phyloP scores from a whole-genome alignment of 2,329 filamentous ascomycete genomes.

The Botrytis sinoallii region DNA sequence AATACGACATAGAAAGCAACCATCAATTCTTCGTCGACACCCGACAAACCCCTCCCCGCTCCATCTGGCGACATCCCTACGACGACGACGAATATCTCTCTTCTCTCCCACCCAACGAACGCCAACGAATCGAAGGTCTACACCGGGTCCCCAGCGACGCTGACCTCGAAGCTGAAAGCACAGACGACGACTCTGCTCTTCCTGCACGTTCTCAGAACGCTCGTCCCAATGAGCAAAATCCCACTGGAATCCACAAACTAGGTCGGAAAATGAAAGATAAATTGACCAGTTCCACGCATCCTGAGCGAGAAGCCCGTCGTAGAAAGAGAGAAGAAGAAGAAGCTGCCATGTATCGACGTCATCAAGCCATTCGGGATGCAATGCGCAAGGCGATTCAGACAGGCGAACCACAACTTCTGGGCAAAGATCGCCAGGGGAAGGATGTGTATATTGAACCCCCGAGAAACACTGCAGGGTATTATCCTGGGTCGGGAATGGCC shows the following conservation, averaged over 20 bases:
- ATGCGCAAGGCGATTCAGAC: conserved; percentile 51
- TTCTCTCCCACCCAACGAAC: conserved; percentile 47
- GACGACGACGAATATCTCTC: conserved; percentile 54
- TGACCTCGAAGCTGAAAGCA: conserved; percentile 46
- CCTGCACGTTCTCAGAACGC: conserved; percentile 29
- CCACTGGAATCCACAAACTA: conserved; percentile 42
- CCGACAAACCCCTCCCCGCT: conserved; percentile 49
- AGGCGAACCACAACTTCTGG: conserved; percentile 53
- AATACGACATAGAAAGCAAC: conserved; percentile 50
- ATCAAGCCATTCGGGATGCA: conserved; percentile 48
- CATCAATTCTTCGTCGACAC: conserved; percentile 66
- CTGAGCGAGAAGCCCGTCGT: conserved; percentile 49
- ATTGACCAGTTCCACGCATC: conserved; percentile 54
- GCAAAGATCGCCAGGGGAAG: conserved; percentile 50
- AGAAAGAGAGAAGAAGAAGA: conserved; percentile 48
- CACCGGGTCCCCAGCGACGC: conserved; percentile 38
- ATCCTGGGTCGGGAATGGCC: conserved; percentile 21
- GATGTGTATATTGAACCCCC: conserved; percentile 60
- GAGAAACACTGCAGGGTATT: background rate
- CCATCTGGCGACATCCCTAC: conserved; percentile 60
- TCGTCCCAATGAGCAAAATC: conserved; percentile 28
- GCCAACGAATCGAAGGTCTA: conserved; percentile 44
- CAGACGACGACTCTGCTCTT: conserved; percentile 42
- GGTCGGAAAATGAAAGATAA: conserved; percentile 59
- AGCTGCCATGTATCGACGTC: conserved; percentile 45